Base-by-base conservation (phyloP, 176 grass and related monocot species). In the Carex littledalei region DNA sequence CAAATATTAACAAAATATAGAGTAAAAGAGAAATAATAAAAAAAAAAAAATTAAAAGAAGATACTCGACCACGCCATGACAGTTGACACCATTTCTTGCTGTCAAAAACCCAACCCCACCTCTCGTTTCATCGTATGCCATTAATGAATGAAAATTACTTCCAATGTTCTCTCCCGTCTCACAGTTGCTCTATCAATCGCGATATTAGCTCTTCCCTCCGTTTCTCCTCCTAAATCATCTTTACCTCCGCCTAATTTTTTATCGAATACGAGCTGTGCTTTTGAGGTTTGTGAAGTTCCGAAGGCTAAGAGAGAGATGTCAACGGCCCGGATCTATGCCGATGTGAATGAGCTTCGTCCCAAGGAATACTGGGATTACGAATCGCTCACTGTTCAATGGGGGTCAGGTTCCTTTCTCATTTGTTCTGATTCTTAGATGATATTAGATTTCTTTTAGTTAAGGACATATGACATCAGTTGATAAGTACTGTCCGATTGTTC, bases 321-420 rank as follows among this genome's bases (percentile, higher is more conserved):
- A 56, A 96, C 88, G 89, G 82, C 94, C 2, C 86, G 84, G 87
- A 91, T 96, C 1, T 96, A 96, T 85, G 14, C 94, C 8, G 94
- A 96, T 68, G 77, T 96, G 69, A 96, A 96, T 85, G 89, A 91
- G 63, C 80, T 91, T 49, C 94, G 94, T 15, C 89, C 94, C n/a
- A 96, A 93, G 91, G 94, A 96, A 78, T 96, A 93, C 89, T 96
- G 94, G 94, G 94, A 96, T 85, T 96, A 96, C 80, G 91, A 96
- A 90, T 86, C 94, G 16, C 91, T 93, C 80, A 85, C 89, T 85
- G 94, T 93, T 39, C 89, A 91, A 56, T 96, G 94, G 94, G 94
- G 94, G 94, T 96, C 74, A 81, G 87, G 26, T 32, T 85, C 39
- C 17, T 63, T 83, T 66, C 80, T 52, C 14, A 65, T 83, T 3